phyloP scores from a whole-genome alignment of 352 stramenopile species.

The Phytopythium boreale region DNA sequence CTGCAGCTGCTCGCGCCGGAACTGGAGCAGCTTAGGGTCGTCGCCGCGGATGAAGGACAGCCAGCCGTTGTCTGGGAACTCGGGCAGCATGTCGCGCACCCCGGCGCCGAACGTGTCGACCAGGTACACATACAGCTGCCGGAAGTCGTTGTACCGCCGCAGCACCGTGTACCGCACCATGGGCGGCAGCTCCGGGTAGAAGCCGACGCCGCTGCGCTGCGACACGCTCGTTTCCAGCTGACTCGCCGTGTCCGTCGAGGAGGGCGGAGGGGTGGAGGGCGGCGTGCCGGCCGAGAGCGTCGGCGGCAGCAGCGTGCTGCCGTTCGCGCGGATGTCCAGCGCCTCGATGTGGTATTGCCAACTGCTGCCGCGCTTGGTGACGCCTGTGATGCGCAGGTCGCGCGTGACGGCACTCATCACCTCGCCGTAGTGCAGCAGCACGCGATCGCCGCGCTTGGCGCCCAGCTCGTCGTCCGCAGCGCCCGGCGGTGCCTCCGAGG shows the following conservation, averaged over 20 bases:
- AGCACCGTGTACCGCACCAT: conserved; percentile 81
- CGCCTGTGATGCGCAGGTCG: conserved; percentile 71
- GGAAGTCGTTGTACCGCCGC: conserved; percentile 78
- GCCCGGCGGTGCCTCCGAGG: background rate
- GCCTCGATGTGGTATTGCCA: conserved; percentile 84
- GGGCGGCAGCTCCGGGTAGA: conserved; percentile 46
- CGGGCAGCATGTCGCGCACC: conserved; percentile 45
- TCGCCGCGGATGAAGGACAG: conserved; percentile 75
- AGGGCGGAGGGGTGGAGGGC: conserved; percentile 6
- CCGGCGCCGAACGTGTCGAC: conserved; percentile 41
- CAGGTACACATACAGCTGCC: conserved; percentile 56
- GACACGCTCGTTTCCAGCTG: conserved; percentile 10
- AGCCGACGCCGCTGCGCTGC: background rate
- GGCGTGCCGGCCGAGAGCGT: background rate
- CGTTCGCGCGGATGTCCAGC: conserved; percentile 50
- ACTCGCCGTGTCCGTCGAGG: background rate
- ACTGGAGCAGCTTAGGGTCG: conserved; percentile 67
- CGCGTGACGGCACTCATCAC: conserved; percentile 33
- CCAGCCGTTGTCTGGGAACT: conserved; percentile 66
- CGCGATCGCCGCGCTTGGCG: background rate
- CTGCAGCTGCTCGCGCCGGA: conserved; percentile 59
- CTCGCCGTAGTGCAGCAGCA: conserved; percentile 15
- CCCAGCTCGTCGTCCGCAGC: background rate
- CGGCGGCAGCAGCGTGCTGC: conserved; percentile 6
- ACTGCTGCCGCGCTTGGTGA: conserved; percentile 54